Conservation (phyloP, 2,329 filamentous ascomycete genomes). For the Coleophoma crateriformis region DNA sequence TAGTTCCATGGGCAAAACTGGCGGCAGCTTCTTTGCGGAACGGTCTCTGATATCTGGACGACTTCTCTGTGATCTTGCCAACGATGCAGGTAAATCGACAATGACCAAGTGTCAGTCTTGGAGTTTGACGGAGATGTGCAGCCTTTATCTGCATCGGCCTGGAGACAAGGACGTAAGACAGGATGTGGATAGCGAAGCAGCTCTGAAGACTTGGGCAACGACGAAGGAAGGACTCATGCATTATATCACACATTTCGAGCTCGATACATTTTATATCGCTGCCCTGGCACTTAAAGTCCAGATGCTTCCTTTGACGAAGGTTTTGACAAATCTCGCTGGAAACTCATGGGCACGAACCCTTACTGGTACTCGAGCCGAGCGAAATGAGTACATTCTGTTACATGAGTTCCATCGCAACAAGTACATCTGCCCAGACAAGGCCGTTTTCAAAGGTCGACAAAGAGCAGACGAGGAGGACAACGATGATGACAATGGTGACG, state of each 20-base stretch:
- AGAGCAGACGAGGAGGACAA: constrained; percentile 66
- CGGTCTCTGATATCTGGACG: constrained; percentile 84
- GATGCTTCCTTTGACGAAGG: constrained; percentile 88
- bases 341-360: constrained; percentile 98
- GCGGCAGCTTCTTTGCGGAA: constrained; percentile 89
- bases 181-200: constrained; percentile 84
- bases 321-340: constrained; percentile 91
- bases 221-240: constrained; percentile 85
- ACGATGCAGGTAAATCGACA: constrained; percentile 93
- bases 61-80: constrained; percentile 87
- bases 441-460: constrained; percentile 69
- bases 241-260: constrained; percentile 88
- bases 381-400: constrained; percentile 97
- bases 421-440: constrained; percentile 96
- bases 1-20: constrained; percentile 75
- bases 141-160: constrained; percentile 68
- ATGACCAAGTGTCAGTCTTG: constrained; percentile 98
- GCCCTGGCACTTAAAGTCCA: constrained; percentile 85
- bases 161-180: constrained; percentile 57
- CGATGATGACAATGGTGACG: constrained; percentile 65
- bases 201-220: constrained; percentile 79
- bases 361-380: constrained; percentile 91
- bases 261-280: constrained; percentile 93
- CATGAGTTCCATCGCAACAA: constrained; percentile 97
- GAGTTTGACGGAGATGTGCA: constrained; percentile 97